Conservation (phyloP, 2,329 filamentous ascomycete genomes). For the Clonostachys chloroleuca region DNA sequence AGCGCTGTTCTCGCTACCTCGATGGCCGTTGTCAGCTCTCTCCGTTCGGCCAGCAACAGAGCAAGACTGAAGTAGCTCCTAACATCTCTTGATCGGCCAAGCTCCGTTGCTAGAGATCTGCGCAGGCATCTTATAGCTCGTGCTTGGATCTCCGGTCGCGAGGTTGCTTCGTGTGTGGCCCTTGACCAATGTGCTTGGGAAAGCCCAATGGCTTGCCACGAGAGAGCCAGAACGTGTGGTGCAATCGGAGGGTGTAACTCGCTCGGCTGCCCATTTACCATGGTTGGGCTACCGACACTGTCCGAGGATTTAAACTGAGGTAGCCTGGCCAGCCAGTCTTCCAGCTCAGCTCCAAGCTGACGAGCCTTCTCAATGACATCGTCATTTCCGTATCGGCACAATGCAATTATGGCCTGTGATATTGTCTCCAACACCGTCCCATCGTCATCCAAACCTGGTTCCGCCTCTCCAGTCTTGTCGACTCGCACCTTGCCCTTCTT, state of each 20-base stretch:
- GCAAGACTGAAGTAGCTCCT: constrained; percentile 78
- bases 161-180: constrained; percentile 70
- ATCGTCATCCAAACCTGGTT: constrained; percentile 74
- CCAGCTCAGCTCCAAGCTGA: constrained; percentile 64
- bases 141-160: constrained; percentile 67
- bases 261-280: not conserved
- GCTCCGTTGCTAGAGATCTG: constrained; percentile 65
- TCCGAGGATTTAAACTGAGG: constrained; percentile 22
- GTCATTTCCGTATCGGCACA: constrained; percentile 76
- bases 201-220: constrained; percentile 82
- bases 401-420: constrained; percentile 71
- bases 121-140: constrained; percentile 75
- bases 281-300: constrained; percentile 7
- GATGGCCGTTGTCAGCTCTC: constrained; percentile 76
- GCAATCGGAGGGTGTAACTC: constrained; percentile 41
- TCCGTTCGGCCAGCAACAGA: constrained; percentile 81
- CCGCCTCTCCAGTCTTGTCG: constrained; percentile 69
- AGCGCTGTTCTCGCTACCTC: constrained; percentile 77
- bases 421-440: constrained; percentile 73
- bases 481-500: constrained; percentile 79
- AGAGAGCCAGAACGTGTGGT: constrained; percentile 58
- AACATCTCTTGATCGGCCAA: constrained; percentile 62
- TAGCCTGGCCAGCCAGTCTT: constrained; percentile 68
- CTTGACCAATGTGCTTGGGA: constrained; percentile 85
- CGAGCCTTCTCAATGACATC: constrained; percentile 76